phyloP scores from a whole-genome alignment of 139 green algal species.

The Asterochloris sp. region DNA sequence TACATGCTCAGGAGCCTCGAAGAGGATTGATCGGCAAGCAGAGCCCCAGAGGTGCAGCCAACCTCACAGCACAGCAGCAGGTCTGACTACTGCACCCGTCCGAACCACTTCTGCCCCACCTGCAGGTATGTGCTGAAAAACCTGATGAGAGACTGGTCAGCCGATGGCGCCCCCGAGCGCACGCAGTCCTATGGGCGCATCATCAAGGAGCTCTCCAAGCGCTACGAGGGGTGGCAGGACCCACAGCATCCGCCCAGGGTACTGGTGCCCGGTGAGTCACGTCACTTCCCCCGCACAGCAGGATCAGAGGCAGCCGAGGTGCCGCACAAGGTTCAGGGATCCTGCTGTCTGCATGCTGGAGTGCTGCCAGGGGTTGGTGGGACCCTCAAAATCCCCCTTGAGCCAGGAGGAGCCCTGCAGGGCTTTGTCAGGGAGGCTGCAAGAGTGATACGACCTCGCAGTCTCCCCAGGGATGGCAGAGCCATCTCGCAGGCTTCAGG shows the following conservation, averaged over 20 bases:
- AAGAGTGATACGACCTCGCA: too few relatives aligned
- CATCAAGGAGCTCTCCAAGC: constrained; percentile 23
- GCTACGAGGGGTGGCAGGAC: not conserved
- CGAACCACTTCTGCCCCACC: not conserved
- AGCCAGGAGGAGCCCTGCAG: too few relatives aligned
- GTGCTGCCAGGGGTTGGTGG: too few relatives aligned
- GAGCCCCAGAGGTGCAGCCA: not conserved
- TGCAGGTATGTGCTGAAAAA: constrained; percentile 93
- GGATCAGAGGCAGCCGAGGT: not conserved
- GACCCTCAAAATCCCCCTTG: too few relatives aligned
- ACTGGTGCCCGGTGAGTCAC: constrained; percentile 5
- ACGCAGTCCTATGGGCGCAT: constrained; percentile 70
- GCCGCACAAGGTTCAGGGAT: not conserved
- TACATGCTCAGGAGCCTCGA: not conserved
- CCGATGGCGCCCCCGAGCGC: constrained; percentile 73
- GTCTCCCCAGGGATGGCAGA: too few relatives aligned
- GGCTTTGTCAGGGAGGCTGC: too few relatives aligned
- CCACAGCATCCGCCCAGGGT: not conserved
- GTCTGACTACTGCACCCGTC: not conserved
- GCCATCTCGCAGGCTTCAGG: too few relatives aligned
- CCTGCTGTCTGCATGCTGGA: too few relatives aligned
- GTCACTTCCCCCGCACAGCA: too few relatives aligned
- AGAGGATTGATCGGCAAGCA: not conserved
- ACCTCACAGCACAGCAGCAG: not conserved
- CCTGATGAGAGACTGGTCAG: constrained; percentile 81